These are phyloP conservation scores for Besnoitia besnoiti DNA, from an alignment of 169 alveolate genomes.

Conservation along the genomic window DNA sequence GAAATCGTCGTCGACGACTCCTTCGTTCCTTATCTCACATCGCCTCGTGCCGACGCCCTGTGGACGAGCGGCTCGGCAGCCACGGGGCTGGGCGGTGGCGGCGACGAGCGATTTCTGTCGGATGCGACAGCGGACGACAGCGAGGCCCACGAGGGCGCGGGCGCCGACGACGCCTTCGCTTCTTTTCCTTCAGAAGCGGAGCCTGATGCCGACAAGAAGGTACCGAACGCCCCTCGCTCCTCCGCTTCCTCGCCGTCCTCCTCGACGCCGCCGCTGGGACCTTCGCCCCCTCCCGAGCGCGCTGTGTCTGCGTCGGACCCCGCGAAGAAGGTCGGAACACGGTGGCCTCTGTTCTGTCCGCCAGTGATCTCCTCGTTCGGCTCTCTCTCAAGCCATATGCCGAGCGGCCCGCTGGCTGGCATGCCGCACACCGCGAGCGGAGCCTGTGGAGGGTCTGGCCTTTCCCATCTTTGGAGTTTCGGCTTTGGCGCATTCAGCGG, in stretches of 20 bases:
- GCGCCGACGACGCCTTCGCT: background rate
- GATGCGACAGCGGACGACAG: too few relatives aligned
- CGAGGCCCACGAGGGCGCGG: background rate
- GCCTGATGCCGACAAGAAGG: background rate
- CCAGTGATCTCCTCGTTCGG: constrained; percentile 20
- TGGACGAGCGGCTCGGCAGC: background rate
- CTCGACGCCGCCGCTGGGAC: background rate
- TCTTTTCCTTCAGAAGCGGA: background rate
- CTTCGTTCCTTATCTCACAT: background rate
- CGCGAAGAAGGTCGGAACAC: background rate
- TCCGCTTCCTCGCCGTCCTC: background rate
- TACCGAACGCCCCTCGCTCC: too few relatives aligned
- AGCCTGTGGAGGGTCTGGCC: background rate
- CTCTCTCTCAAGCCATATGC: background rate
- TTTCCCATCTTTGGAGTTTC: background rate
- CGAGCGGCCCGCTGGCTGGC: background rate
- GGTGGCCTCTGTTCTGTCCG: background rate
- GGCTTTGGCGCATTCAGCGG: background rate
- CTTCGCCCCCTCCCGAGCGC: background rate
- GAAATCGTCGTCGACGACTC: constrained; percentile 33
- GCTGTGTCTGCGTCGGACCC: background rate
- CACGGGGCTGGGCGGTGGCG: too few relatives aligned
- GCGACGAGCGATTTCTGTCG: too few relatives aligned
- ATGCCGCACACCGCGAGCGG: background rate
- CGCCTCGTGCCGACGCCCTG: background rate